Conservation (phyloP, 2,329 filamentous ascomycete genomes). For the Talaromyces sp. region DNA sequence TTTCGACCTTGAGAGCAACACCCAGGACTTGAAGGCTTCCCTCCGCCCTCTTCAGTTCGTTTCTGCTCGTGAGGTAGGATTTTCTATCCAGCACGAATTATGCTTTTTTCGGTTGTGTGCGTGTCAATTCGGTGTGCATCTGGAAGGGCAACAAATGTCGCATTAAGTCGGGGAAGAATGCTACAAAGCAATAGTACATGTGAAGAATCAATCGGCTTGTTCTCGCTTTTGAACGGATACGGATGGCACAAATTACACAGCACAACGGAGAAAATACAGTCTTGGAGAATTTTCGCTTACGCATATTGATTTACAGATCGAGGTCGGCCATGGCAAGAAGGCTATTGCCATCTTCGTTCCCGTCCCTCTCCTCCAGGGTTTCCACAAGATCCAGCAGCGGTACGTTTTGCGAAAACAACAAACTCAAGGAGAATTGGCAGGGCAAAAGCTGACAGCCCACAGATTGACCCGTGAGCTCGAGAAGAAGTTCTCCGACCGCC, state of each 20-base stretch:
- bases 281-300: conserved; percentile 21
- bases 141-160: conserved; percentile 1
- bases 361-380: conserved; percentile 94
- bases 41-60: conserved; percentile 98
- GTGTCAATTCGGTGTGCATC: conserved; percentile 5
- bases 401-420: conserved; percentile 54
- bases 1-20: conserved; percentile 99
- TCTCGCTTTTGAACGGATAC: neutral
- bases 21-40: conserved; percentile 92
- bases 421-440: neutral
- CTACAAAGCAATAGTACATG: neutral
- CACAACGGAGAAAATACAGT: neutral
- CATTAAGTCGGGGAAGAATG: neutral
- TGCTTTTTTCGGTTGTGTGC: neutral
- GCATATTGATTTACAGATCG: conserved; percentile 68
- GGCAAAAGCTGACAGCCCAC: conserved; percentile 2
- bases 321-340: conserved; percentile 99
- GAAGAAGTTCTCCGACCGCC: conserved; percentile 99
- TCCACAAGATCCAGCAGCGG: conserved; percentile 99
- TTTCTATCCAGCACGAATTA: neutral
- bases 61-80: conserved; percentile 90
- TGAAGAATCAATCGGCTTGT: neutral
- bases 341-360: conserved; percentile 99
- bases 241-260: neutral
- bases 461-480: conserved; percentile 99